These are phyloP conservation scores for Metschnikowia corniflorae DNA, from an alignment of 805 yeast species.

Conservation along the genomic window DNA sequence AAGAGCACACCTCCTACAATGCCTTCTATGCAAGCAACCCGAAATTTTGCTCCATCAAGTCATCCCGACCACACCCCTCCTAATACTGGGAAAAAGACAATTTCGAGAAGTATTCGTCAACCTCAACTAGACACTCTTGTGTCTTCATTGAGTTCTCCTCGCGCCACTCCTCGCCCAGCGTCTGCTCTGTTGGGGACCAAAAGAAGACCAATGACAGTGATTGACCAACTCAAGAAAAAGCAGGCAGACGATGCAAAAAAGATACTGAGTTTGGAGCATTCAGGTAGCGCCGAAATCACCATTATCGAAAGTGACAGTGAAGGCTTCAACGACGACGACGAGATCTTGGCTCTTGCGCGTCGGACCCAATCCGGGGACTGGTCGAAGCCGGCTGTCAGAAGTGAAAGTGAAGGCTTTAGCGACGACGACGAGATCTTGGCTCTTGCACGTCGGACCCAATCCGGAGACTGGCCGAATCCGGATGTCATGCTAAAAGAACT, in stretches of 20 bases:
- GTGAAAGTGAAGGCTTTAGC: conserved; percentile 12
- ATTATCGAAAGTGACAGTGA: no score
- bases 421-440: conserved; percentile 19
- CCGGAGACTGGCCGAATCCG: conserved; percentile 11
- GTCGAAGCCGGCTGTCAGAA: no score
- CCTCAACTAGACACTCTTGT: conserved; percentile 4
- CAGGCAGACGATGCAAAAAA: no score
- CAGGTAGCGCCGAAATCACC: no score
- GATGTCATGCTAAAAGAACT: no score
- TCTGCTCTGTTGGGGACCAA: conserved; percentile 8
- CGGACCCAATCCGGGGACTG: conserved; percentile 16
- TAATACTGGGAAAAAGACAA: neutral
- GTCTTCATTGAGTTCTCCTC: neutral
- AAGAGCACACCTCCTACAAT: no score
- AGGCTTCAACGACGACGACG: conserved; percentile 19
- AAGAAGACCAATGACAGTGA: conserved; percentile 1
- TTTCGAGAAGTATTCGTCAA: neutral
- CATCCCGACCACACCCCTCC: no score
- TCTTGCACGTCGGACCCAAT: conserved; percentile 12
- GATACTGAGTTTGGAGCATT: no score
- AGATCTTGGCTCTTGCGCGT: conserved; percentile 13
- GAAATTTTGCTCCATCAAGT: no score
- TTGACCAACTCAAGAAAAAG: conserved; percentile 5
- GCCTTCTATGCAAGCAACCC: no score
- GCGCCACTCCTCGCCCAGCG: neutral